Evolutionary conservation across 768 basidiomycete genomes (phyloP).

Genomic region (Termitomyces sp.): DNA sequence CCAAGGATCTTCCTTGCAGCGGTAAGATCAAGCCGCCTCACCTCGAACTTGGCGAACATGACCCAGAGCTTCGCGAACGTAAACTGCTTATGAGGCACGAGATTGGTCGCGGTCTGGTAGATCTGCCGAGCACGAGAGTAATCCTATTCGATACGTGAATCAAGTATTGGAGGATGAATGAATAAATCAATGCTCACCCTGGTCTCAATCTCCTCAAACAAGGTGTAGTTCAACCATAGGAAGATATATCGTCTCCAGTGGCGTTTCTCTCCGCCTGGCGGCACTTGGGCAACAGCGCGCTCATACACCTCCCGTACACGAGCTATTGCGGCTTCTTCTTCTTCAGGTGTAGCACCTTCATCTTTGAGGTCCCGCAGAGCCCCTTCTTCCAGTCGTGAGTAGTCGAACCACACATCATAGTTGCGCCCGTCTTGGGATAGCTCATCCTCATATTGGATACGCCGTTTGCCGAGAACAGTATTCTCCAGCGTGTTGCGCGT

Average conservation of each 20-base stretch:
- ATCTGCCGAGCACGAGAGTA: constrained; percentile 83
- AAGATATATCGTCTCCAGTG: constrained; percentile 91
- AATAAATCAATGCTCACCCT: constrained; percentile 49
- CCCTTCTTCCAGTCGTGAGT: constrained; percentile 88
- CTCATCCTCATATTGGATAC: constrained; percentile 99
- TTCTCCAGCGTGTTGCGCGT: constrained; percentile 82
- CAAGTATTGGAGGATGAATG: not conserved
- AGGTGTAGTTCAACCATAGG: constrained; percentile 91
- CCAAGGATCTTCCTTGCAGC: constrained; percentile 91
- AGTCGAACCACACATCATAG: constrained; percentile 99
- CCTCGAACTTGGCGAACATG: constrained; percentile 88
- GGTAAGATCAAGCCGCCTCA: constrained; percentile 74
- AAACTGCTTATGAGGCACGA: constrained; percentile 95
- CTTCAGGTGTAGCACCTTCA: constrained; percentile 70
- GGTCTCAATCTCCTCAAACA: constrained; percentile 95
- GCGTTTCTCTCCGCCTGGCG: constrained; percentile 90
- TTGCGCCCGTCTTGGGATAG: constrained; percentile 86
- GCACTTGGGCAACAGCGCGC: constrained; percentile 91
- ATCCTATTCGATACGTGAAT: constrained; percentile 47
- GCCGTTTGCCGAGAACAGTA: constrained; percentile 95
- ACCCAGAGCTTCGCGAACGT: constrained; percentile 98
- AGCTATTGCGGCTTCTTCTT: constrained; percentile 54
- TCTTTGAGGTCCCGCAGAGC: constrained; percentile 73
- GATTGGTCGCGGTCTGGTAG: constrained; percentile 82
- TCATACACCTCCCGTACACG: constrained; percentile 94